Conservation (phyloP, 2,329 filamentous ascomycete genomes). For the Paracorniculantispora psalliotae region DNA sequence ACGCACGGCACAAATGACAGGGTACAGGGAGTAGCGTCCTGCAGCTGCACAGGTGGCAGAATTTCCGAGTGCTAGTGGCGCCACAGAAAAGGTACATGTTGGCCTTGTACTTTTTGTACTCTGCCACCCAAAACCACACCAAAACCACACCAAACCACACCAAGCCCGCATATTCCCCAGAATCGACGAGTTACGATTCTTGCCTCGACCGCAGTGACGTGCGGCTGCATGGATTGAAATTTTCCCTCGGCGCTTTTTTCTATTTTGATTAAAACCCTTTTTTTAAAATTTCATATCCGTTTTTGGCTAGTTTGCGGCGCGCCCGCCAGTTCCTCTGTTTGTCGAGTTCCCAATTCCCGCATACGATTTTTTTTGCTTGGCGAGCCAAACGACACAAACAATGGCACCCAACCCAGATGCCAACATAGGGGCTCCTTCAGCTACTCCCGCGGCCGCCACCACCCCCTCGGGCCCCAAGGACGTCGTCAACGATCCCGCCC, state of each 20-base stretch:
- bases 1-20: too few species aligned
- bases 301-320: neutral
- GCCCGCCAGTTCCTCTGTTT: neutral
- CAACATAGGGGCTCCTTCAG: neutral
- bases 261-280: slow-evolving; percentile 1
- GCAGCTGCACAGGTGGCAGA: slow-evolving; percentile 7
- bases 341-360: slow-evolving; percentile 2
- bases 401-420: slow-evolving; percentile 3
- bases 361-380: neutral
- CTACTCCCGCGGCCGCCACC: neutral
- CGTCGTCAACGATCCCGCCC: slow-evolving; percentile 53
- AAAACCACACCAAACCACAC: neutral
- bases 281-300: neutral
- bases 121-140: neutral
- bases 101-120: slow-evolving; percentile 11
- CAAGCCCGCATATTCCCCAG: slow-evolving; percentile 12
- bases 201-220: slow-evolving; percentile 8
- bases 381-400: neutral
- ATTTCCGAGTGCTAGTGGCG: neutral
- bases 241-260: slow-evolving; percentile 4
- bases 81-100: slow-evolving; percentile 4
- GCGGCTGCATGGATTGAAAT: slow-evolving; percentile 12
- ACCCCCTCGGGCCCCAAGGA: slow-evolving; percentile 23
- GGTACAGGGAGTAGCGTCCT: neutral
- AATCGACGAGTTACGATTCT: slow-evolving; percentile 11